Percentiles rank a stretch among this genome's conserved stretches.
These are phyloP conservation scores for Yarrowia sp. DNA, from an alignment of 805 yeast genomes.

Conservation along the genomic window DNA sequence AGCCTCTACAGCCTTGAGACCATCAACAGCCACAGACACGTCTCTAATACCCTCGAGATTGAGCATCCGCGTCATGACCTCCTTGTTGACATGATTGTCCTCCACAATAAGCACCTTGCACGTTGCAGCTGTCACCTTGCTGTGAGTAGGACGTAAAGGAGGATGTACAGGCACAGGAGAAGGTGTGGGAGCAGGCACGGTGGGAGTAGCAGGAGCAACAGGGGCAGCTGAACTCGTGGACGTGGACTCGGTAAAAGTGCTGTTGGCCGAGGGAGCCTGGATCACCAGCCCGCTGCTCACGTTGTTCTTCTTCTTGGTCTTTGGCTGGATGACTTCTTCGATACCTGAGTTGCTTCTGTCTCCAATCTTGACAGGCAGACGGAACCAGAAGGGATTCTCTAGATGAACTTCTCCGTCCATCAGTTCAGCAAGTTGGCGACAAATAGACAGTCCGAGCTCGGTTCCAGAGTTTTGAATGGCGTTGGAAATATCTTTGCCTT, in stretches of 20 bases:
- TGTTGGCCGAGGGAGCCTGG: neutral
- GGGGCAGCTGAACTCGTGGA: neutral
- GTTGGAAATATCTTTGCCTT: constrained; percentile 17
- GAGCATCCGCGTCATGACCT: constrained; percentile 86
- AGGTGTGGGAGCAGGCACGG: neutral
- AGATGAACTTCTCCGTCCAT: constrained; percentile 84
- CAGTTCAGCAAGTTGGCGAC: constrained; percentile 83
- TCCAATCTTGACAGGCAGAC: neutral
- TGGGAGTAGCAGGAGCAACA: neutral
- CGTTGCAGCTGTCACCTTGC: neutral
- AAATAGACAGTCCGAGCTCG: constrained; percentile 85
- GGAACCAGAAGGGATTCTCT: constrained; percentile 35
- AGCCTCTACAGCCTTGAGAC: constrained; percentile 71
- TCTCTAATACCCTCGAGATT: constrained; percentile 72
- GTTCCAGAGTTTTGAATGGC: constrained; percentile 53
- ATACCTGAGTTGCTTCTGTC: neutral
- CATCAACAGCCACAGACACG: constrained; percentile 81
- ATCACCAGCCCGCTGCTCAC: neutral
- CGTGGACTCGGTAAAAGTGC: neutral
- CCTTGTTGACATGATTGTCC: constrained; percentile 91
- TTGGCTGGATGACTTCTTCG: neutral
- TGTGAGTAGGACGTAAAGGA: neutral
- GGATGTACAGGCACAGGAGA: neutral
- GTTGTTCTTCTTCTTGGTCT: neutral
- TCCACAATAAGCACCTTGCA: constrained; percentile 77